Evolutionary conservation across 2,329 filamentous ascomycete genomes (phyloP), one percentile per base, ranked within the genome.

Genomic region (Fusarium aywerte): DNA sequence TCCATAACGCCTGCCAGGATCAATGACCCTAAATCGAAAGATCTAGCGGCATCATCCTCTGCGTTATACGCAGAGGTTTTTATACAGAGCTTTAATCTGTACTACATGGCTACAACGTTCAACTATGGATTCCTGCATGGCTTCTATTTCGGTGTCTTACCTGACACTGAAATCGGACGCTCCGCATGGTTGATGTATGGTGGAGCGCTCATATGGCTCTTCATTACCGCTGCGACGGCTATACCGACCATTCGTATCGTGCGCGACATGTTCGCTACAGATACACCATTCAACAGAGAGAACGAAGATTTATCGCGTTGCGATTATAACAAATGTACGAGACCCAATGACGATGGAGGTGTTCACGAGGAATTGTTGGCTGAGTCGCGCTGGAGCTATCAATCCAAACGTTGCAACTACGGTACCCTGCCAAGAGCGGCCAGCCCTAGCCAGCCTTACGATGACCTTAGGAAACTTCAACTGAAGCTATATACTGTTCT

Each of bases 51-150:
- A 0, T 12, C 58, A 4, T 48, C 18, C 3, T 58, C 62, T 2
- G 55, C 40, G 12, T 10, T 70, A 1, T 56, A 58, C 15, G 52
- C 55, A 0, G 55, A 61, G 15, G 18, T 32, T 2, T 15, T 65
- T 2, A 38, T 70, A 1, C 67, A 69, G 13, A 23, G 12, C 1
- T 12, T 36, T 0, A 57, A 60, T 2, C 8, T 48, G 2, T 69
- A 53, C 7, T 21, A 61, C 2, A 69, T 69, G 59, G 10, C 36
- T 5, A 4, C 4, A 2, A 53, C 48, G 0, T 35, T 62, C 2
- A 38, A 25, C 3, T 58, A 58, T 21, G 67, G 62, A 3, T 25
- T 35, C 1, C 4, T 15, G 9, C 48, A 69, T 4, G 7, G 23
- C 3, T 58, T 67, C 7, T 57, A 67, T 31, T 32, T 50, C 2